phyloP scores from a whole-genome alignment of 2,329 filamentous ascomycete genomes.

The Albifimbria verrucaria region DNA sequence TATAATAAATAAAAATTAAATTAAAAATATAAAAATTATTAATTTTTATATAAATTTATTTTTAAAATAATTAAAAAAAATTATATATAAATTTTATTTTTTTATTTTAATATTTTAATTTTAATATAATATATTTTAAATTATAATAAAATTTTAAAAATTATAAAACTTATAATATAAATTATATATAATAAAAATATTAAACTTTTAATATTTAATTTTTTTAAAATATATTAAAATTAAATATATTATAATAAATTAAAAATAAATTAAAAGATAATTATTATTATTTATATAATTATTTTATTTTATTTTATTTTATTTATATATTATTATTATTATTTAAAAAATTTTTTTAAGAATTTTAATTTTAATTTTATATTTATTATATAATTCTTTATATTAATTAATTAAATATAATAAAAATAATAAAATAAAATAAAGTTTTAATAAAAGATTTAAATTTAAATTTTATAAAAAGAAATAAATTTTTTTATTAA shows the following conservation, averaged over 20 bases:
- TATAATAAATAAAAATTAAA: neutral
- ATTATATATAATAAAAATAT: neutral
- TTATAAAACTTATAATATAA: neutral
- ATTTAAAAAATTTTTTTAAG: constrained; percentile 1
- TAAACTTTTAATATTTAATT: neutral
- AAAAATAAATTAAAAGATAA: neutral
- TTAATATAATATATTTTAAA: neutral
- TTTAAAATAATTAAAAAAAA: neutral
- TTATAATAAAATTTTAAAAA: too few relatives aligned
- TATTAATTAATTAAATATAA: neutral
- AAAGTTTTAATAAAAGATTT: neutral
- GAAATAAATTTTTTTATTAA: neutral
- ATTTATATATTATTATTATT: neutral
- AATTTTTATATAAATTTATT: neutral
- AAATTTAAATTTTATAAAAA: neutral
- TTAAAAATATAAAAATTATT: neutral
- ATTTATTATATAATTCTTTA: neutral
- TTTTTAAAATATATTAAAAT: neutral
- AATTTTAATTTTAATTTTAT: neutral
- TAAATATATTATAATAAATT: neutral
- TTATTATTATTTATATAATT: neutral
- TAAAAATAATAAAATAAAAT: constrained; percentile 1
- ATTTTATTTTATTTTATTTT: neutral
- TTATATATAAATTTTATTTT: neutral
- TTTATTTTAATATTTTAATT: neutral